Base-by-base conservation (phyloP, 73 alveolate genomes). In the Stentor roeselii region DNA sequence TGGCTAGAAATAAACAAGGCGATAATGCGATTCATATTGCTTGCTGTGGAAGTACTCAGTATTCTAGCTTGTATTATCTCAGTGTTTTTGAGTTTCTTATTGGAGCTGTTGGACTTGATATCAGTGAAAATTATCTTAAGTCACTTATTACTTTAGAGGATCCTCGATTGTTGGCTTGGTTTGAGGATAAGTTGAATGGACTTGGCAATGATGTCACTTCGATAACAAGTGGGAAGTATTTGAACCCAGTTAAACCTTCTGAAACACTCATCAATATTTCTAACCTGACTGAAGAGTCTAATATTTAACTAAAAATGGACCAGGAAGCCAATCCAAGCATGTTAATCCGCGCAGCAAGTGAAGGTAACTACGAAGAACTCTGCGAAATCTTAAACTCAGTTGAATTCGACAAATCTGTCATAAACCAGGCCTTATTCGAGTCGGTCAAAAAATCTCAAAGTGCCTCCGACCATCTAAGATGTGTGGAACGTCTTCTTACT, bases 341-440 rank as follows among this genome's bases (percentile, higher is more conserved):
- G 67, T 21, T 50, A 50, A 50, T 50, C 67, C 37, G 80, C 21
- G 80, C 41, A 34, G 80, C 80, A 11, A 67, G 80, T 67, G 80
- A 67, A 67, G 80, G 80, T 15, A 32, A 67, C 34, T 67, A 67
- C 41, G 80, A 67, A 67, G 80, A 32, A 34, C 80, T 67, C 34
- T 67, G 80, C 37, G 80, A 67, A 32, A 21, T 67, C 14, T 21
- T 67, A n/a, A 11, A n/a, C 37, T 21, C 80, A 1, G 27, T 40
- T 27, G 42, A 67, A 36, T 21, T 21, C 2, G 80, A 67, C 34
- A 67, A 67, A 32, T 27, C 21, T 67, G 34, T 34, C 50, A 21
- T 67, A 27, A 34, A 67, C 37, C 80, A 67, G 27, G n/a, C 80
- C 1, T 34, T 67, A 67, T 67, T 27, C 34, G 21, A 14, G 34